Evolutionary conservation across 1,139 yeast genomes (phyloP), one percentile per base, ranked within the genome.

Genomic region (Suzukiozyma palmioleophila): DNA sequence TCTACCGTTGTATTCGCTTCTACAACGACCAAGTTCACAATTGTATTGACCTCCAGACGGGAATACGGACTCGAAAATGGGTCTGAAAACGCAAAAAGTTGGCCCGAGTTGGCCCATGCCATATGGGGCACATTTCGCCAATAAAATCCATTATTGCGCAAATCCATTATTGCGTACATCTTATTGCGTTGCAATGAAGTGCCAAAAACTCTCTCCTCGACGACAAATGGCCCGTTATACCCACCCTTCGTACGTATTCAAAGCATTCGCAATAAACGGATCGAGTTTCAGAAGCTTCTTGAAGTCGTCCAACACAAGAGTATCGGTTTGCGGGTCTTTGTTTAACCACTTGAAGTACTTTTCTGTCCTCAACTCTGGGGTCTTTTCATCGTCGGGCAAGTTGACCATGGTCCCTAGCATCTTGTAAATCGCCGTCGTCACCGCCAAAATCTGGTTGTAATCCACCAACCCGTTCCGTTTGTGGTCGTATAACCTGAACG

Each of bases 381-480:
- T 89, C 38, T 80, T 78, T 53, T 90, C 97, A 56, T 89, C 96
- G n/a, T 81, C 92, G 7, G 90, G 89, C 39, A 90, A 70, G 46
- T 83, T 81, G 45, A 90, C 96, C 95, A 90, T 90, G 2, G 90
- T 76, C 0, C 98, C 99, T 42, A 92, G 84, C 97, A 94, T 89
- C 61, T 86, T 86, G 60, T 92, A 92, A 29, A 92, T 87, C 22
- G 97, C 86, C 24, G 75, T 71, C 8, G 90, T 85, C 33, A 94
- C 88, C 3, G 79, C 69, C 42, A 88, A 68, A 79, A 92, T 79
- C 57, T 92, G 97, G 28, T 77, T 75, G 58, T 82, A 87, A 26
- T 78, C 70, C 43, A 94, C 76, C 49, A 69, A 73, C 1, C 96
- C 97, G 48, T 81, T 84, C 42, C 78, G 77, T 55, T 86, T 82